Evolutionary conservation across 169 alveolate species (phyloP).

Genomic region (Plasmodium relictum): DNA sequence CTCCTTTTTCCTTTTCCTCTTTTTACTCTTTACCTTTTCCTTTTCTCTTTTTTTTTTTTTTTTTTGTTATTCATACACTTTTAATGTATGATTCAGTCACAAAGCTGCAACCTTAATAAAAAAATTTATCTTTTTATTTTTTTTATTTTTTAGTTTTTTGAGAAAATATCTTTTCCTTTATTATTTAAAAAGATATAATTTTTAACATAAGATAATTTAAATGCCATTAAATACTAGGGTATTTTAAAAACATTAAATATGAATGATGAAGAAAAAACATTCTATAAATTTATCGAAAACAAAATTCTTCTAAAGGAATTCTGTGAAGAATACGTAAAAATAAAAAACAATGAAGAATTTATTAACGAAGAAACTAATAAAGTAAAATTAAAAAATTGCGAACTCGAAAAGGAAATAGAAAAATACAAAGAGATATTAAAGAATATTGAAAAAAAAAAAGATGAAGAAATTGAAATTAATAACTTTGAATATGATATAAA

Average conservation of each 20-base stretch:
- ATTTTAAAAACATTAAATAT: not conserved
- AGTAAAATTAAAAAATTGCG: slow-evolving; percentile 41
- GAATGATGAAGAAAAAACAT: slow-evolving; percentile 65
- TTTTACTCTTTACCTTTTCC: too few species aligned
- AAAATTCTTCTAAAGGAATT: slow-evolving; percentile 53
- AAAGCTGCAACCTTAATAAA: too few species aligned
- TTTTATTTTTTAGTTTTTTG: too few species aligned
- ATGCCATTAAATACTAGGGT: not conserved
- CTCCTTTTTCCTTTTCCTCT: too few species aligned
- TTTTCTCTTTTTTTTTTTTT: too few species aligned
- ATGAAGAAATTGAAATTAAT: slow-evolving; percentile 56
- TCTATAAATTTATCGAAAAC: slow-evolving; percentile 57
- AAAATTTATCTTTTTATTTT: too few species aligned
- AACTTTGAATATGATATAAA: slow-evolving; percentile 65
- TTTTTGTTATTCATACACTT: too few species aligned
- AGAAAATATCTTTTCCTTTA: too few species aligned
- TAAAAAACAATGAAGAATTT: slow-evolving; percentile 33
- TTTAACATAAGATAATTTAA: too few species aligned
- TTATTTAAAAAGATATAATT: too few species aligned
- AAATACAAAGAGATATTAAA: slow-evolving; percentile 33
- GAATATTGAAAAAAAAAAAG: slow-evolving; percentile 43
- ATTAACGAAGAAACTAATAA: slow-evolving; percentile 28
- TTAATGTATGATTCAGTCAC: too few species aligned
- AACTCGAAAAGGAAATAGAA: slow-evolving; percentile 68
- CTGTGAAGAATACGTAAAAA: slow-evolving; percentile 36